Percentiles rank a stretch among this genome's conserved stretches.
phyloP scores from a whole-genome alignment of 768 basidiomycete species.

The Amanita exitialis region DNA sequence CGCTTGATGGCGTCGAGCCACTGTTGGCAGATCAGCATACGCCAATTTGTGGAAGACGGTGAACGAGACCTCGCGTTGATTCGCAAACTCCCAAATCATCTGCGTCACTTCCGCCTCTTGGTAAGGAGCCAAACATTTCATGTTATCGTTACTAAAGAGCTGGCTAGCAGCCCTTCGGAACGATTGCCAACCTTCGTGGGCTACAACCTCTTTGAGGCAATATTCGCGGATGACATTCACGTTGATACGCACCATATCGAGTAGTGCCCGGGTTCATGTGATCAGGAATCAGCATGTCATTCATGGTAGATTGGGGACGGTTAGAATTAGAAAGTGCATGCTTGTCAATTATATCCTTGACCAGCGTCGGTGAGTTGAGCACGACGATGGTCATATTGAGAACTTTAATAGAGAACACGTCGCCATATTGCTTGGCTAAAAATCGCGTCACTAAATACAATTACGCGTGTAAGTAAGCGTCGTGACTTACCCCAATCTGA shows the following conservation, averaged over 20 bases:
- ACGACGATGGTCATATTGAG: conserved; percentile 15
- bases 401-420: conserved; percentile 13
- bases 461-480: background rate
- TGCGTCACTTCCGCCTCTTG: conserved; percentile 15
- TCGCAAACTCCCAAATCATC: conserved; percentile 8
- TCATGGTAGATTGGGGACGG: conserved; percentile 11
- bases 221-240: too few species aligned
- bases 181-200: conserved; percentile 11
- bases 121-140: conserved; percentile 9
- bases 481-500: conserved; percentile 9
- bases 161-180: conserved; percentile 11
- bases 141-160: conserved; percentile 10
- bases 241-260: conserved; percentile 1
- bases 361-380: conserved; percentile 12
- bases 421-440: conserved; percentile 13
- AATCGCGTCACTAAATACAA: background rate
- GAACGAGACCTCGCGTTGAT: conserved; percentile 10
- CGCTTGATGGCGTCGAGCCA: conserved; percentile 20
- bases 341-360: conserved; percentile 16
- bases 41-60: background rate
- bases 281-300: conserved; percentile 11
- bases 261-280: conserved; percentile 13
- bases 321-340: conserved; percentile 11
- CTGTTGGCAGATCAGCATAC: conserved; percentile 8
- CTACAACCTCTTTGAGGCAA: background rate